These are phyloP conservation scores for Phytophthora sp. DNA, from an alignment of 352 stramenopile genomes.

Conservation along the genomic window DNA sequence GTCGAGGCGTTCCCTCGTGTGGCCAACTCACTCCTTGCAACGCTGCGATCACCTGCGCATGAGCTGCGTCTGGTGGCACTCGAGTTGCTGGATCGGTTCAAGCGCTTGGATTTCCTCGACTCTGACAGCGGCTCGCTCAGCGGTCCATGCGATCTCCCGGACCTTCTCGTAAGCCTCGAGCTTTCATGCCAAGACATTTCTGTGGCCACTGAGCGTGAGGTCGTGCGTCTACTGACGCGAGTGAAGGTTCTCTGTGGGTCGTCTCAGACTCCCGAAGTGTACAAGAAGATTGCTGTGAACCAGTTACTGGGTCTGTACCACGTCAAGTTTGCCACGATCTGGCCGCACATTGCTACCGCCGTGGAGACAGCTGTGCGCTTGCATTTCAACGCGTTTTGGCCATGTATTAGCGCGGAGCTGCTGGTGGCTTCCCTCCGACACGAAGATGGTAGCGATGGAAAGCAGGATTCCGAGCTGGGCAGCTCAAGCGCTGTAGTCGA, in stretches of 20 bases:
- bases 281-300: slow-evolving; percentile 80
- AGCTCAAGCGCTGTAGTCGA: slow-evolving; percentile 22
- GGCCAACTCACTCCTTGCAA: slow-evolving; percentile 50
- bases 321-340: slow-evolving; percentile 90
- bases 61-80: slow-evolving; percentile 72
- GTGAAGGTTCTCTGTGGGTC: slow-evolving; percentile 81
- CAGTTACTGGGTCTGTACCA: slow-evolving; percentile 86
- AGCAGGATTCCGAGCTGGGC: slow-evolving; percentile 8
- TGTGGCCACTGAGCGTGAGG: slow-evolving; percentile 85
- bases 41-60: slow-evolving; percentile 73
- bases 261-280: slow-evolving; percentile 70
- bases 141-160: slow-evolving; percentile 71
- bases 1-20: slow-evolving; percentile 40
- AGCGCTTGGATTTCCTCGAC: slow-evolving; percentile 61
- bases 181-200: slow-evolving; percentile 52
- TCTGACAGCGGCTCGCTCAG: slow-evolving; percentile 48
- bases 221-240: slow-evolving; percentile 78
- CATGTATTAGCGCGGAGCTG: slow-evolving; percentile 61
- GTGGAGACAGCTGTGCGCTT: slow-evolving; percentile 60
- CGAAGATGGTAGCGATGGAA: slow-evolving; percentile 36
- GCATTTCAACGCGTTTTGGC: slow-evolving; percentile 75
- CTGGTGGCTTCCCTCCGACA: slow-evolving; percentile 50
- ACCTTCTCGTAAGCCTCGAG: slow-evolving; percentile 75
- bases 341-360: slow-evolving; percentile 77
- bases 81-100: slow-evolving; percentile 64